Evolutionary conservation across 805 yeast genomes (phyloP).

Genomic region (Candida multigemmis): DNA sequence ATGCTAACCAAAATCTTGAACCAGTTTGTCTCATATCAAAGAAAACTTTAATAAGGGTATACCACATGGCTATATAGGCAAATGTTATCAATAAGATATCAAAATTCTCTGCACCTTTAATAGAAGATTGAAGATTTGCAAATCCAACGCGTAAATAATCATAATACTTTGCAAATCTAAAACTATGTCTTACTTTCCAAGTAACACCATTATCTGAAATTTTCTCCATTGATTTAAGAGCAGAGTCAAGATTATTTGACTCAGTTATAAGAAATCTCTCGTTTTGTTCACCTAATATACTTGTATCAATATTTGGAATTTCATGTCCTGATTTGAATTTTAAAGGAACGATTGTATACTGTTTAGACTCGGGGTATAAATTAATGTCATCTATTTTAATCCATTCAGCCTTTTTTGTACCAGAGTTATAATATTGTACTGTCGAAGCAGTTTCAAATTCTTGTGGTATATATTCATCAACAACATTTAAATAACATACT

Average conservation of each 20-base stretch:
- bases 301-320: slow-evolving; percentile 32
- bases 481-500: slow-evolving; percentile 65
- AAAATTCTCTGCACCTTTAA: slow-evolving; percentile 72
- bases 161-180: slow-evolving; percentile 47
- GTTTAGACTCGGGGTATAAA: slow-evolving; percentile 33
- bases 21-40: slow-evolving; percentile 70
- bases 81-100: slow-evolving; percentile 71
- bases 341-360: slow-evolving; percentile 44
- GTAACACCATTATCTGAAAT: slow-evolving; percentile 34
- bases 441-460: slow-evolving; percentile 16
- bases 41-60: slow-evolving; percentile 68
- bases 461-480: slow-evolving; percentile 55
- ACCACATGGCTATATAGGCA: slow-evolving; percentile 85
- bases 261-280: slow-evolving; percentile 34
- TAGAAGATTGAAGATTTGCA: slow-evolving; percentile 32
- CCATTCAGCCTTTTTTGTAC: slow-evolving; percentile 38
- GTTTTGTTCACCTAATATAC: slow-evolving; percentile 31
- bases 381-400: slow-evolving; percentile 33
- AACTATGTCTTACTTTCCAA: slow-evolving; percentile 55
- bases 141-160: slow-evolving; percentile 38
- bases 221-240: slow-evolving; percentile 14
- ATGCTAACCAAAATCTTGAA: slow-evolving; percentile 80
- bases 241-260: slow-evolving; percentile 14
- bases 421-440: slow-evolving; percentile 24
- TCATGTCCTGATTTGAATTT: slow-evolving; percentile 41